phyloP scores from a whole-genome alignment of 2,329 filamentous ascomycete genomes.

The Ophiostoma sp. region DNA sequence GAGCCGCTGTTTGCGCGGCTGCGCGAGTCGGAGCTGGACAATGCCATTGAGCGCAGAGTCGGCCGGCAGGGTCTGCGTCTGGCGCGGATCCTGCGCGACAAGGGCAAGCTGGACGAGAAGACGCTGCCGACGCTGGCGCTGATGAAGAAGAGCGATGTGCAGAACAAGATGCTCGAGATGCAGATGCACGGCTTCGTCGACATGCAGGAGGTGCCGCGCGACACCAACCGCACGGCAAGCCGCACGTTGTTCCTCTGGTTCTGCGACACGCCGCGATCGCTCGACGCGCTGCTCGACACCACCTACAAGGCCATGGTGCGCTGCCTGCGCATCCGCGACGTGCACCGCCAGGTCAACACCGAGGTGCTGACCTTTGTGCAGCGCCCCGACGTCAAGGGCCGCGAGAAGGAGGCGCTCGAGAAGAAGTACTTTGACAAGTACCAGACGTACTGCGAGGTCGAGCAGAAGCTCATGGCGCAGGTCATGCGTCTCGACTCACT shows the following conservation, averaged over 20 bases:
- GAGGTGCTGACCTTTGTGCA: slow-evolving; percentile 75
- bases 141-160: slow-evolving; percentile 78
- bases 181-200: slow-evolving; percentile 83
- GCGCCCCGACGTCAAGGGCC: slow-evolving; percentile 77
- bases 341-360: slow-evolving; percentile 66
- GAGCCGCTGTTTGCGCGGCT: slow-evolving; percentile 64
- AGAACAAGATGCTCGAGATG: slow-evolving; percentile 77
- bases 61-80: slow-evolving; percentile 73
- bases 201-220: slow-evolving; percentile 88
- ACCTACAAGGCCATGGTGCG: slow-evolving; percentile 87
- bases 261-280: slow-evolving; percentile 71
- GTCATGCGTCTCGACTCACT: slow-evolving; percentile 77
- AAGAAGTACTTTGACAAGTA: slow-evolving; percentile 65
- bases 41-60: slow-evolving; percentile 70
- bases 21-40: slow-evolving; percentile 73
- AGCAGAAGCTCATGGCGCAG: slow-evolving; percentile 71
- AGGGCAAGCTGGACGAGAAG: slow-evolving; percentile 94
- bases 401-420: slow-evolving; percentile 74
- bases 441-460: slow-evolving; percentile 55
- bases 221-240: slow-evolving; percentile 73
- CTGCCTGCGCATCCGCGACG: slow-evolving; percentile 71
- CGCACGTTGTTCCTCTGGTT: slow-evolving; percentile 89
- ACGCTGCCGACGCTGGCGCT: slow-evolving; percentile 74
- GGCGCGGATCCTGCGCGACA: slow-evolving; percentile 76
- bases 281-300: slow-evolving; percentile 67